Base-by-base conservation (phyloP, 768 basidiomycete species). In the Phlebiopsis gigantea region DNA sequence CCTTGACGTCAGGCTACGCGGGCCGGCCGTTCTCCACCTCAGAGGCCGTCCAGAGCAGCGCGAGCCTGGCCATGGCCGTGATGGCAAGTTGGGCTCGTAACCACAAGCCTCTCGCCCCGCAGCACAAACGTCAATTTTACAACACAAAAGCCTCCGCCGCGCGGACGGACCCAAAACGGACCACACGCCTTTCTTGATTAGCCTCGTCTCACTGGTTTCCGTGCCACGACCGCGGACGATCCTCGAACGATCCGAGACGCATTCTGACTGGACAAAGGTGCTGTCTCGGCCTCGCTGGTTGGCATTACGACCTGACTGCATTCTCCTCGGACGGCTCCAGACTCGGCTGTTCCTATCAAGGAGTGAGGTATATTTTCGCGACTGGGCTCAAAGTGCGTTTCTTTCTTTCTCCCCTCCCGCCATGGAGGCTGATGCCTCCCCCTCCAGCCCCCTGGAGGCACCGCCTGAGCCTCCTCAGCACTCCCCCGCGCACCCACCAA, bases 1-100 rank as follows among this genome's bases (percentile, higher is more conserved):
- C 47, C 47, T 48, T 48, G 47, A 48, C 47, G 47, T 48, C 47
- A 48, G 30, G 47, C 7, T 19, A 19, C 47, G 47, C 47, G 26
- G 8, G 21, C 28, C 28, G 47, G 28, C 14, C 47, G 47, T 29
- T 48, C 47, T 48, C 47, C 47, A 48, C 47, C 21, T 15, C 30
- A 19, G 45, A 46, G n/a, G n/a, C 45, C 45, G 22, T 46, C 45
- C 5, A 10, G 22, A n/a, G n/a, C n/a, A n/a, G n/a, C n/a, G n/a
- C n/a, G 45, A 22, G 6, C 45, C 45, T 46, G 22, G 9, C 22
- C 22, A 46, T 25, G 45, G 14, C 45, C 22, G 45, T 24, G 45
- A 46, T 24, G 26, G 26, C 45, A 24, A 24, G 22, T 25, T 46
- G 42, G 17, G 22, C 45, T 19, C 17, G 45, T 25, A 46, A 24